Percentiles rank a stretch among this genome's conserved stretches.
These are phyloP conservation scores for Chaetomium cochliodes DNA, from an alignment of 495 filamentous ascomycete species.

Conservation along the genomic window DNA sequence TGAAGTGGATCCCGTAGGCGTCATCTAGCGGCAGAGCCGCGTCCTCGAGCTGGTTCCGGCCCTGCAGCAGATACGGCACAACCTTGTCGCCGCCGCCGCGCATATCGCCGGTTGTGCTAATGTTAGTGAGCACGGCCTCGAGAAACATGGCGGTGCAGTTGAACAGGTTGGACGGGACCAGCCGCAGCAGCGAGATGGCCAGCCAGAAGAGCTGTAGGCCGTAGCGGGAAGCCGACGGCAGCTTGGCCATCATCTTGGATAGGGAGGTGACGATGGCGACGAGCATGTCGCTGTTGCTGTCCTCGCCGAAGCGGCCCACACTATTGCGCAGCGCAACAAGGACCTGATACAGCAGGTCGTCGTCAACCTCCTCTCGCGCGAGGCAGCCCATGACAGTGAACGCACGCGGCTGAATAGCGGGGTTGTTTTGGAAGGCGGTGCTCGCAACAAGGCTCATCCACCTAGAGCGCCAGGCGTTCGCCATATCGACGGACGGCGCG, in stretches of 20 bases:
- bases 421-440: conserved; percentile 69
- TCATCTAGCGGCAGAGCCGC: conserved; percentile 58
- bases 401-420: conserved; percentile 63
- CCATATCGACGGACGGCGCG: conserved; percentile 60
- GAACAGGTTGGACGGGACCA: conserved; percentile 58
- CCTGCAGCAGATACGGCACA: conserved; percentile 56
- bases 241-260: conserved; percentile 68
- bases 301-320: conserved; percentile 57
- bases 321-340: conserved; percentile 62
- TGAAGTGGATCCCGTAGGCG: conserved; percentile 61
- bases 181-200: conserved; percentile 61
- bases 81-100: conserved; percentile 57
- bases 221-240: conserved; percentile 61
- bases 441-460: conserved; percentile 71
- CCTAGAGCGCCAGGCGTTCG: conserved; percentile 66
- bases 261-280: conserved; percentile 62
- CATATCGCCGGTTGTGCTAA: conserved; percentile 56
- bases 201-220: conserved; percentile 68
- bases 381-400: conserved; percentile 70
- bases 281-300: conserved; percentile 62
- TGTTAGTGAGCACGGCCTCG: conserved; percentile 60
- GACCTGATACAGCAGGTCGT: conserved; percentile 67
- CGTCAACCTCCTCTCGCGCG: conserved; percentile 64
- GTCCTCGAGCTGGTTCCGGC: conserved; percentile 55
- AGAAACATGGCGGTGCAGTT: conserved; percentile 62